Percentiles rank a stretch among this genome's conserved stretches.
Evolutionary conservation across 805 yeast species (phyloP).

Genomic region (Danielozyma ontarioensis): DNA sequence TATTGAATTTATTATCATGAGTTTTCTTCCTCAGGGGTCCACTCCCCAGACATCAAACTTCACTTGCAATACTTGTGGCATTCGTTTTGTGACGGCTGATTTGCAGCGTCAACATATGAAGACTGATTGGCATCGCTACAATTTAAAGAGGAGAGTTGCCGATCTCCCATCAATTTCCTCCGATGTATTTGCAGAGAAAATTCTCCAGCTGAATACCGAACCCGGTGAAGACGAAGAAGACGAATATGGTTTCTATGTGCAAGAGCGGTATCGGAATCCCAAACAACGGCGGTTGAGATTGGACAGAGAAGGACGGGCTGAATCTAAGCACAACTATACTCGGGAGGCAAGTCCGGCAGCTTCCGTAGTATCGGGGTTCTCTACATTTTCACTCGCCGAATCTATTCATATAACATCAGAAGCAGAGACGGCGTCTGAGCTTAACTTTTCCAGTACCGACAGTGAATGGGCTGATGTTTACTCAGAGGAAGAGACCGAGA

Average conservation of each 20-base stretch:
- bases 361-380: constrained; percentile 51
- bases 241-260: constrained; percentile 49
- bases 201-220: constrained; percentile 21
- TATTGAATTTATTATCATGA: too few relatives aligned
- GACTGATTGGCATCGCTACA: constrained; percentile 97
- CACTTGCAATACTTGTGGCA: constrained; percentile 87
- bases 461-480: constrained; percentile 14
- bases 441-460: constrained; percentile 26
- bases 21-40: constrained; percentile 20
- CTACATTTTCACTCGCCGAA: constrained; percentile 53
- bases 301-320: constrained; percentile 34
- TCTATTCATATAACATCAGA: constrained; percentile 20
- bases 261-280: constrained; percentile 18
- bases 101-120: constrained; percentile 92
- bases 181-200: constrained; percentile 61
- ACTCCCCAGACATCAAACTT: constrained; percentile 21
- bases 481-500: constrained; percentile 18
- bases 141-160: constrained; percentile 89
- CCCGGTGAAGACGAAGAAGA: constrained; percentile 34
- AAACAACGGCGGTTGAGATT: constrained; percentile 21
- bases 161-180: constrained; percentile 41
- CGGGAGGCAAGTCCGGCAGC: constrained; percentile 48
- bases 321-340: constrained; percentile 3
- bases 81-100: constrained; percentile 76
- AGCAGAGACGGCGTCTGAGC: constrained; percentile 48